phyloP scores from a whole-genome alignment of 768 basidiomycete species.

The Mycena belliarum region DNA sequence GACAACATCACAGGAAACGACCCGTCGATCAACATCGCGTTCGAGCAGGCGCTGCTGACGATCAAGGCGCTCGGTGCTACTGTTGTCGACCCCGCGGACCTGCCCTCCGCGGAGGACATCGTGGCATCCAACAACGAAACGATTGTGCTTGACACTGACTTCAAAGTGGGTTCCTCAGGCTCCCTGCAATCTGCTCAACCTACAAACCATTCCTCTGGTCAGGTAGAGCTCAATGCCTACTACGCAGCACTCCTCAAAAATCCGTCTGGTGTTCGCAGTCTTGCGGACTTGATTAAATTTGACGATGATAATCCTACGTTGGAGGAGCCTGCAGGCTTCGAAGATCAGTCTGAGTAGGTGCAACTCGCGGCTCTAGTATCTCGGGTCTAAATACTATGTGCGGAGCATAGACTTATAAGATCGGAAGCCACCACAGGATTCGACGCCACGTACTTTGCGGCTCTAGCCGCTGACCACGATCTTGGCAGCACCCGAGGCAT shows the following conservation, averaged over 20 bases:
- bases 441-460: slow-evolving; percentile 44
- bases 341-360: slow-evolving; percentile 37
- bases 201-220: neutral
- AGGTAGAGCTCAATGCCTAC: slow-evolving; percentile 57
- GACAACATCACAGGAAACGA: slow-evolving; percentile 33
- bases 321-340: slow-evolving; percentile 45
- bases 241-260: slow-evolving; percentile 48
- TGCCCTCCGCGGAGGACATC: slow-evolving; percentile 55
- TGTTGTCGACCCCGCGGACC: slow-evolving; percentile 62
- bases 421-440: slow-evolving; percentile 42
- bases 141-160: slow-evolving; percentile 52
- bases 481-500: slow-evolving; percentile 56
- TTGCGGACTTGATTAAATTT: slow-evolving; percentile 61
- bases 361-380: neutral
- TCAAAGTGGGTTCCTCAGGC: slow-evolving; percentile 45
- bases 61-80: slow-evolving; percentile 45
- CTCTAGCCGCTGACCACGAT: slow-evolving; percentile 44
- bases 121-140: slow-evolving; percentile 52
- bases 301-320: slow-evolving; percentile 51
- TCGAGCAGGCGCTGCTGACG: slow-evolving; percentile 38
- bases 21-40: slow-evolving; percentile 37
- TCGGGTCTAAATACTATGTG: neutral
- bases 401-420: slow-evolving; percentile 39
- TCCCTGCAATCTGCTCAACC: neutral
- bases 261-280: slow-evolving; percentile 54